Percentiles rank a stretch among this genome's conserved stretches.
These are phyloP conservation scores for Fraxinus nigra DNA, from an alignment of 305 asterid genomes.

Conservation along the genomic window DNA sequence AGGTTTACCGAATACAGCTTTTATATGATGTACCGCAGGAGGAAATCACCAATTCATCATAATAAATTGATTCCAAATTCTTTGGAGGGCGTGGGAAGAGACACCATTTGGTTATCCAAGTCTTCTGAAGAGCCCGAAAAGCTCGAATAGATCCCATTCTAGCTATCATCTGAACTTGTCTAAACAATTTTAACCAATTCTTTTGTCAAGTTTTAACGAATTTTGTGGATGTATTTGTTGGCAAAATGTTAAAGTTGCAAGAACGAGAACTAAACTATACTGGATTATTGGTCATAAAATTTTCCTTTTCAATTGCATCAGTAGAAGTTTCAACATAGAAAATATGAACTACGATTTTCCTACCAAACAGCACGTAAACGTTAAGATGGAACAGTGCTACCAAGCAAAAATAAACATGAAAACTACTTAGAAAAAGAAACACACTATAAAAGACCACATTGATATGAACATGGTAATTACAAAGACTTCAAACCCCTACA, in stretches of 20 bases:
- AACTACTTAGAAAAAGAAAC: not conserved
- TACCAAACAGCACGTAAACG: not conserved
- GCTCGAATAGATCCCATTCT: not conserved
- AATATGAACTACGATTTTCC: not conserved
- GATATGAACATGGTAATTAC: not conserved
- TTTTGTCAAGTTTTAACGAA: not conserved
- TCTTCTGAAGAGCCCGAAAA: not conserved
- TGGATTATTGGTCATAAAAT: not conserved
- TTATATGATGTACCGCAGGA: not conserved
- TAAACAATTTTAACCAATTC: not conserved
- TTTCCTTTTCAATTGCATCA: not conserved
- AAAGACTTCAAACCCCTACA: not conserved
- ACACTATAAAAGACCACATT: not conserved
- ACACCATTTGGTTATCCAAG: not conserved
- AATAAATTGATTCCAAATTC: not conserved
- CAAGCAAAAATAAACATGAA: not conserved
- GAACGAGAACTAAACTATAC: not conserved
- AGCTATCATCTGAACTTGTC: not conserved
- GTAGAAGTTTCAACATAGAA: not conserved
- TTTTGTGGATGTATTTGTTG: not conserved
- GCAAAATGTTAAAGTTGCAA: not conserved
- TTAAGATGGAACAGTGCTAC: not conserved
- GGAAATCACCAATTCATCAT: not conserved
- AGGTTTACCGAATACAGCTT: not conserved
- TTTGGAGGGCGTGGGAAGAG: constrained; percentile 2